Evolutionary conservation across 371 early-diverging fungal genomes (phyloP).

Genomic region (Syncephalastrum racemosum): DNA sequence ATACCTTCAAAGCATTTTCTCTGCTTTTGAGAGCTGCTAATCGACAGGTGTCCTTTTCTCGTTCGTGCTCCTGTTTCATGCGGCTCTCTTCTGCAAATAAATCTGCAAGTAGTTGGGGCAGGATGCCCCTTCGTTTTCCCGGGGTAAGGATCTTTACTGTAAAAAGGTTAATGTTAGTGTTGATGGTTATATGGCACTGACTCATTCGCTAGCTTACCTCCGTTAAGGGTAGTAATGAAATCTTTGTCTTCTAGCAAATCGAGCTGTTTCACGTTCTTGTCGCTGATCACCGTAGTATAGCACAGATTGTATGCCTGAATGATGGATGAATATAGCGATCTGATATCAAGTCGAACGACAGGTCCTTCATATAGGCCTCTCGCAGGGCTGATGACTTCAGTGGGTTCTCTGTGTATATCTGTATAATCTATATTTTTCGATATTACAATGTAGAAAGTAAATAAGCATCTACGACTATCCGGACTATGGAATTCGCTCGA

Average conservation of each 20-base stretch:
- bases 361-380: constrained; percentile 93
- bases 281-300: constrained; percentile 88
- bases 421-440: too few relatives aligned
- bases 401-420: too few relatives aligned
- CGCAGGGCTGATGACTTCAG: constrained; percentile 57
- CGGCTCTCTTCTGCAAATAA: constrained; percentile 24
- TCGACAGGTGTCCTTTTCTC: too few relatives aligned
- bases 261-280: not conserved
- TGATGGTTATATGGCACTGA: too few relatives aligned
- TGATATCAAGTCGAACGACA: constrained; percentile 97
- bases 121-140: constrained; percentile 72
- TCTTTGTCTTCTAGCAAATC: not conserved
- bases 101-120: constrained; percentile 78
- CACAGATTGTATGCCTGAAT: constrained; percentile 99
- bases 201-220: not conserved
- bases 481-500: too few relatives aligned
- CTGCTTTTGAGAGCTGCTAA: too few relatives aligned
- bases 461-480: too few relatives aligned
- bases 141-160: constrained; percentile 55
- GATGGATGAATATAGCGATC: constrained; percentile 99
- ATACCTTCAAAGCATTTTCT: too few relatives aligned
- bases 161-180: constrained; percentile 43
- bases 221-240: not conserved
- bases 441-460: too few relatives aligned
- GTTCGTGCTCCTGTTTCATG: too few relatives aligned